Conservation (phyloP, 257 asterid species). For the Capsicum rhomboideum region DNA sequence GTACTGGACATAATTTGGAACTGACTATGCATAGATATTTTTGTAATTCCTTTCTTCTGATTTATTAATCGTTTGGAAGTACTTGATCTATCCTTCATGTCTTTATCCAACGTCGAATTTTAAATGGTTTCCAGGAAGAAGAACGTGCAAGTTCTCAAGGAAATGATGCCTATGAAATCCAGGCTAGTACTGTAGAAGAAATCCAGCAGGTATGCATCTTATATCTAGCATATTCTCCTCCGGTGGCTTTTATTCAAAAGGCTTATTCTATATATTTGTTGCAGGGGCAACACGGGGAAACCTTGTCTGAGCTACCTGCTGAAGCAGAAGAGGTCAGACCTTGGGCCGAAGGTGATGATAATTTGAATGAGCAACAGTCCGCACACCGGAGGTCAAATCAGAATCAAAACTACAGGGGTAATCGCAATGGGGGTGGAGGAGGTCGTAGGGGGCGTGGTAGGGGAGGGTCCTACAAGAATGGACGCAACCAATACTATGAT, state of each 20-base stretch:
- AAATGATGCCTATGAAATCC: slow-evolving; percentile 18
- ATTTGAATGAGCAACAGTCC: no score
- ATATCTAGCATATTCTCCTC: neutral
- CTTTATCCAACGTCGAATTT: neutral
- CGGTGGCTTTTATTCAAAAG: neutral
- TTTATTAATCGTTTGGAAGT: neutral
- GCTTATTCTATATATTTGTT: neutral
- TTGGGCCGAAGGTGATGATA: no score
- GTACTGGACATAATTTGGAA: neutral
- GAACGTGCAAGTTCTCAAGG: slow-evolving; percentile 27
- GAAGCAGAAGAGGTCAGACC: no score
- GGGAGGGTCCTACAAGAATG: slow-evolving; percentile 24
- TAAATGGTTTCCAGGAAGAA: slow-evolving; percentile 37
- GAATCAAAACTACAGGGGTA: no score
- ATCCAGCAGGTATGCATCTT: slow-evolving; percentile 30
- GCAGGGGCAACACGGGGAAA: no score
- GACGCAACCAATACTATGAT: slow-evolving; percentile 43
- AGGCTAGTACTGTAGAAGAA: slow-evolving; percentile 28
- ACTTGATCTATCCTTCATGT: neutral
- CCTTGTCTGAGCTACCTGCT: no score
- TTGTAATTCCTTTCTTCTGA: neutral
- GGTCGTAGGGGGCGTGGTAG: slow-evolving; percentile 54
- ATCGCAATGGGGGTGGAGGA: slow-evolving; percentile 16
- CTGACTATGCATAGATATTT: neutral
- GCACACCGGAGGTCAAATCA: no score